Percentiles rank a stretch among this genome's conserved stretches.
phyloP scores from a whole-genome alignment of 2,329 filamentous ascomycete species.

The Davidsoniella virescens region DNA sequence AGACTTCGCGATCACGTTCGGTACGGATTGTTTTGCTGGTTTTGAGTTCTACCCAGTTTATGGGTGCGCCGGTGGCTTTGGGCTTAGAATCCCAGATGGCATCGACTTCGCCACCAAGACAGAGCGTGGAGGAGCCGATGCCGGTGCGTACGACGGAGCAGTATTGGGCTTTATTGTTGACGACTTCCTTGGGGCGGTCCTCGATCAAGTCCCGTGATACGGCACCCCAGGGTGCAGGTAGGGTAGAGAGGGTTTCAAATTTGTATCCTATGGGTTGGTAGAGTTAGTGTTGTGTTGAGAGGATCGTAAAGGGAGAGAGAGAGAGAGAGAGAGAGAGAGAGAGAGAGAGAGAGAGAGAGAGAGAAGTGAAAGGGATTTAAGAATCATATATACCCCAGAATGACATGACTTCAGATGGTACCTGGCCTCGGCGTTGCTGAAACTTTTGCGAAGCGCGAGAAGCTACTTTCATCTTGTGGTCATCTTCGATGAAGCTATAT shows the following conservation, averaged over 20 bases:
- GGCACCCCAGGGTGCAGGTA: constrained; percentile 59
- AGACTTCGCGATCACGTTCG: constrained; percentile 53
- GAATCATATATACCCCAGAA: constrained; percentile 56
- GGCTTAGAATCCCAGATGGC: constrained; percentile 81
- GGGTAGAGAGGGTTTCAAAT: constrained; percentile 72
- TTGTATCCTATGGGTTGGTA: constrained; percentile 59
- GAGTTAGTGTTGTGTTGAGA: neutral
- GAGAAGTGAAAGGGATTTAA: neutral
- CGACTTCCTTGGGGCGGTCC: constrained; percentile 48
- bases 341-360: neutral
- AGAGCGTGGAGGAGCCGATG: constrained; percentile 56
- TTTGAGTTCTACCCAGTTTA: constrained; percentile 92
- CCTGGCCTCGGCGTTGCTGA: constrained; percentile 26
- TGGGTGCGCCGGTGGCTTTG: constrained; percentile 42
- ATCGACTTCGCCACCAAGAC: constrained; percentile 89
- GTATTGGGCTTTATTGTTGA: constrained; percentile 87
- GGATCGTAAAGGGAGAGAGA: neutral
- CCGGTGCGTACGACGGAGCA: constrained; percentile 86
- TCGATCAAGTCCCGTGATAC: constrained; percentile 66
- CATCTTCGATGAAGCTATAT: constrained; percentile 77
- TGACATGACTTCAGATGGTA: constrained; percentile 65
- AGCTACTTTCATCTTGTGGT: constrained; percentile 54
- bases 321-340: neutral
- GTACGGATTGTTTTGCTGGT: constrained; percentile 60
- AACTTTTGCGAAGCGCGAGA: constrained; percentile 38